These are phyloP conservation scores for Plasmodium falciparum DNA, from an alignment of 169 alveolate genomes.

Conservation along the genomic window DNA sequence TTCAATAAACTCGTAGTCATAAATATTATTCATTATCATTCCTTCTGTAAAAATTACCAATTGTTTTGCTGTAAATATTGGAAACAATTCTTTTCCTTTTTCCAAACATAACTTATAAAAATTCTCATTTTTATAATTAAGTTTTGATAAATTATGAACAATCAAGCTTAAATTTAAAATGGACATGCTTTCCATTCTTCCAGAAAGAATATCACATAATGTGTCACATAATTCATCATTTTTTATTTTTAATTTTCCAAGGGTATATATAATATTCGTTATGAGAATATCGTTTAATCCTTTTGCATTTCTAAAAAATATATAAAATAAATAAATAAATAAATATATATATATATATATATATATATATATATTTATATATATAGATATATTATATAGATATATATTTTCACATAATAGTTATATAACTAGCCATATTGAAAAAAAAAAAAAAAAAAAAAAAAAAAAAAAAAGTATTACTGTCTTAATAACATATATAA, in stretches of 20 bases:
- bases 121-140: conserved; percentile 15
- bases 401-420: neutral
- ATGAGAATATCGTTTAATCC: conserved; percentile 40
- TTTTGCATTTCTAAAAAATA: conserved; percentile 11
- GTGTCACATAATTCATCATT: conserved; percentile 29
- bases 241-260: conserved; percentile 41
- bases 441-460: neutral
- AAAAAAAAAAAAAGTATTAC: neutral
- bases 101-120: conserved; percentile 34
- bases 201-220: conserved; percentile 22
- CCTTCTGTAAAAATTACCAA: conserved; percentile 49
- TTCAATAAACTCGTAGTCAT: conserved; percentile 41
- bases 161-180: conserved; percentile 55
- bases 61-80: conserved; percentile 46
- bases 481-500: neutral
- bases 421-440: too few species aligned
- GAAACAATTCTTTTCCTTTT: conserved; percentile 44
- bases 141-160: conserved; percentile 37
- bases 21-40: conserved; percentile 27
- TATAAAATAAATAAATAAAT: neutral
- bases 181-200: conserved; percentile 44
- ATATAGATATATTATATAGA: too few species aligned
- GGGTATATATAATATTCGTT: conserved; percentile 42
- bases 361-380: neutral
- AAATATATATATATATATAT: neutral